A percentile compares a stretch with the other conserved stretches of the same genome.
phyloP scores from a whole-genome alignment of 495 filamentous ascomycete species.

The Immersiella caudata region DNA sequence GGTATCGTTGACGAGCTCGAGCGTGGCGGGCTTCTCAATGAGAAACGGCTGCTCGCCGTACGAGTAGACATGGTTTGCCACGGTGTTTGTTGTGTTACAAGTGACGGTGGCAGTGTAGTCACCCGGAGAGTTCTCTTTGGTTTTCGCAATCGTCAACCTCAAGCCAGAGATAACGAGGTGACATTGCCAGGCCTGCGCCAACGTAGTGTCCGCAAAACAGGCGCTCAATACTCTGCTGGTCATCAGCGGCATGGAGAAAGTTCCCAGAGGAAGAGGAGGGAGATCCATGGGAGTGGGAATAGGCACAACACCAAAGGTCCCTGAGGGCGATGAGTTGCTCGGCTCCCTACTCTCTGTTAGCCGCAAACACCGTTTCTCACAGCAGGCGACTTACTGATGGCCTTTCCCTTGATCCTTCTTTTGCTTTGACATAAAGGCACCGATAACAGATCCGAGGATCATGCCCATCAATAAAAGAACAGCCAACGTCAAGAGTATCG shows the following conservation, averaged over 20 bases:
- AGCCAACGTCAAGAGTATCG: slow-evolving; percentile 56
- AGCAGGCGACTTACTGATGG: slow-evolving; percentile 26
- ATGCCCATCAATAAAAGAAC: slow-evolving; percentile 62
- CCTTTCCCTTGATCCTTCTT: slow-evolving; percentile 31
- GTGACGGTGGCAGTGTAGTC: slow-evolving; percentile 42
- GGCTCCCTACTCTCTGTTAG: slow-evolving; percentile 30
- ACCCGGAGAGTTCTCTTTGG: slow-evolving; percentile 20
- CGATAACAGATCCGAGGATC: slow-evolving; percentile 62
- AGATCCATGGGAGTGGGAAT: slow-evolving; percentile 61
- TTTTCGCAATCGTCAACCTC: slow-evolving; percentile 33
- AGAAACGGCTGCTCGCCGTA: slow-evolving; percentile 78
- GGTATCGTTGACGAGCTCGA: slow-evolving; percentile 68
- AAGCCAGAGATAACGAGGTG: slow-evolving; percentile 41
- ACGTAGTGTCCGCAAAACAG: slow-evolving; percentile 65
- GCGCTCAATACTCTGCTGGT: slow-evolving; percentile 61
- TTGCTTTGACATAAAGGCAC: slow-evolving; percentile 38
- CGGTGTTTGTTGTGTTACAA: slow-evolving; percentile 38
- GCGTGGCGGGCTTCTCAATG: slow-evolving; percentile 48
- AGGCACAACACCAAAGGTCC: slow-evolving; percentile 65
- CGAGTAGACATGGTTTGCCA: slow-evolving; percentile 46
- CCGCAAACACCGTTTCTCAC: background rate
- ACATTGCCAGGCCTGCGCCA: slow-evolving; percentile 73
- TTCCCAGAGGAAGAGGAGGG: slow-evolving; percentile 64
- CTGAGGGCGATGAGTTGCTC: slow-evolving; percentile 39
- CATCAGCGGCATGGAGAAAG: slow-evolving; percentile 60